Evolutionary conservation across 768 basidiomycete species (phyloP).

Genomic region (Porpolomopsis calyptriformis): DNA sequence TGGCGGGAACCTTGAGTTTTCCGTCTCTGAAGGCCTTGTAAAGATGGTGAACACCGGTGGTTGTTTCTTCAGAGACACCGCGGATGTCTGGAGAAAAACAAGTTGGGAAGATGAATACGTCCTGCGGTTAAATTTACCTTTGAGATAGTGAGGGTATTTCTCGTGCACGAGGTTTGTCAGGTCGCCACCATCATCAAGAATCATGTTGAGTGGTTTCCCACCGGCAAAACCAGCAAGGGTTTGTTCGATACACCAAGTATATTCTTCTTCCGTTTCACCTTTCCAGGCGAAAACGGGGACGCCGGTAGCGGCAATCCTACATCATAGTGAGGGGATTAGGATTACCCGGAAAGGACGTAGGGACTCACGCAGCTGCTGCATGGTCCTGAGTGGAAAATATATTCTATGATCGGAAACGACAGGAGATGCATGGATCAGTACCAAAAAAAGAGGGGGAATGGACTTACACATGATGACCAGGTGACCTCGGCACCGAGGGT

Average conservation of each 20-base stretch:
- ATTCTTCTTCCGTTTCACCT: constrained; percentile 99
- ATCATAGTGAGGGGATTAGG: constrained; percentile 4
- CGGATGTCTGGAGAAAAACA: constrained; percentile 49
- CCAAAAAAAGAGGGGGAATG: neutral
- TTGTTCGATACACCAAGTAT: constrained; percentile 97
- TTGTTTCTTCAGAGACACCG: constrained; percentile 98
- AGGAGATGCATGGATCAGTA: neutral
- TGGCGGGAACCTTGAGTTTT: constrained; percentile 92
- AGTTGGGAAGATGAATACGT: constrained; percentile 6
- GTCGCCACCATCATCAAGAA: constrained; percentile 98
- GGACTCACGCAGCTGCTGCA: constrained; percentile 85
- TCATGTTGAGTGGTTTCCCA: constrained; percentile 89
- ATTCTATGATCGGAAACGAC: constrained; percentile 43
- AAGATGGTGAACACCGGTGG: constrained; percentile 97
- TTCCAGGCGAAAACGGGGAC: constrained; percentile 99
- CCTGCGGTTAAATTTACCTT: constrained; percentile 35
- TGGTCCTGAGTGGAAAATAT: constrained; percentile 99
- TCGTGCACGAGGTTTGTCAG: constrained; percentile 91
- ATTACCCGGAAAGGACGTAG: neutral
- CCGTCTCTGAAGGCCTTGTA: constrained; percentile 98
- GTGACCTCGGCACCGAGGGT: constrained; percentile 94
- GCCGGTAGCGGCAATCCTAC: constrained; percentile 91
- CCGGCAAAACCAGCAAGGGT: constrained; percentile 79
- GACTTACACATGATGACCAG: constrained; percentile 92
- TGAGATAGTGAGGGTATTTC: constrained; percentile 85